Base-by-base conservation (phyloP, 345 rosid species). In the Camelina hispida region DNA sequence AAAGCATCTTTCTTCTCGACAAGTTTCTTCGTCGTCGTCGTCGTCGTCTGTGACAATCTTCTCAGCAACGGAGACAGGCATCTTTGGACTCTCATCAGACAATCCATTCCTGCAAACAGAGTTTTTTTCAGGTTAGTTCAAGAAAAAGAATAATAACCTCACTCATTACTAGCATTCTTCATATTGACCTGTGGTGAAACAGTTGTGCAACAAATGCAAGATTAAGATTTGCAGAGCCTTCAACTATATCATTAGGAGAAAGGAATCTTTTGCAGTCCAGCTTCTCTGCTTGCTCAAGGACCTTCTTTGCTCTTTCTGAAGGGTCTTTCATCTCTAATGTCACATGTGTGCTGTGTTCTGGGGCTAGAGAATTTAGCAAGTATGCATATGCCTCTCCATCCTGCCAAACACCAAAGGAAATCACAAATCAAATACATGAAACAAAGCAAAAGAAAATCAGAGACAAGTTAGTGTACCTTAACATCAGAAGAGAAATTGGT, bases 161-260 rank as follows among this genome's bases (percentile, higher is more conserved):
- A 5, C 23, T 48, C 11, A 3, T 8, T 16, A 48, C 22, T 52
- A 23, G 16, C 76, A 71, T 74, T 88, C 18, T 2, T 30, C 7
- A 2, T 38, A 68, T 0, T 68, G 25, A 68, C 98, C 97, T 89
- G 30, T 87, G 89, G 71, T 89, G 95, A 74, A 93, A 93, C 67
- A 90, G 84, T 76, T 89, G 90, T 14, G 98, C 97, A 51, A 93
- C 98, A 80, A 93, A 90, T 83, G 97, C 91, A 67, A 93, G 91
- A 82, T 93, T 93, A 77, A 93, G 98, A 86, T 91, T 93, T 66
- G 96, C 75, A 59, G 98, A 90, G 62, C 98, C 98, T 71, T 93
- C 98, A 7, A 89, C 89, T 64, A 93, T 93, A 72, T 93, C 98
- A 75, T 84, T 78, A 51, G 97, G 81, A 69, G 93, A 85, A 67